A percentile compares a stretch with the other conserved stretches of the same genome.
Evolutionary conservation across 1,284 basidiomycete genomes (phyloP).

Genomic region (Sutorius eximius): DNA sequence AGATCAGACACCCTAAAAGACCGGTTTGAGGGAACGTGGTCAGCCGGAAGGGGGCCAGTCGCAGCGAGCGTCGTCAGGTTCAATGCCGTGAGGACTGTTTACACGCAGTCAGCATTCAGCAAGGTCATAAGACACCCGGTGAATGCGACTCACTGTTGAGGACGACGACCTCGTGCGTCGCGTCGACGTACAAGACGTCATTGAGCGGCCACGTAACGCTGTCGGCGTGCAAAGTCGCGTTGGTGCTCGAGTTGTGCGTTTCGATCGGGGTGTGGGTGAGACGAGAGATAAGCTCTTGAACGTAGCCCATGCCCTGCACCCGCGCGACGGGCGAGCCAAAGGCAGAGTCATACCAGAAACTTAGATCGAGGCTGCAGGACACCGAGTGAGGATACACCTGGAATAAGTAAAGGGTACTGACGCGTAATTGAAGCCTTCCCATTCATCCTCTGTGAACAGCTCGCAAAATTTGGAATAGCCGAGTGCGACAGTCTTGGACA

Average conservation of each 20-base stretch:
- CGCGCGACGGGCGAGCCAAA: slow-evolving; percentile 76
- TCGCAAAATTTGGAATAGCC: slow-evolving; percentile 90
- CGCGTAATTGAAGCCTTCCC: slow-evolving; percentile 86
- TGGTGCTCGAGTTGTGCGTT: slow-evolving; percentile 73
- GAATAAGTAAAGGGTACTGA: slow-evolving; percentile 36
- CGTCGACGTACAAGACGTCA: slow-evolving; percentile 82
- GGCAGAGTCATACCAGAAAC: slow-evolving; percentile 70
- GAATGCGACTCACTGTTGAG: slow-evolving; percentile 57
- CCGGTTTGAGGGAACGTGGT: slow-evolving; percentile 52
- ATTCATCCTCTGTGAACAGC: slow-evolving; percentile 87
- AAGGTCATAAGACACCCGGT: neutral
- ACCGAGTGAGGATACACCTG: neutral
- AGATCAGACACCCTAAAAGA: slow-evolving; percentile 32
- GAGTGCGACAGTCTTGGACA: slow-evolving; percentile 75
- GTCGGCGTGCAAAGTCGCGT: slow-evolving; percentile 73
- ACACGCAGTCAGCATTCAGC: neutral
- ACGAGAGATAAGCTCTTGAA: slow-evolving; percentile 80
- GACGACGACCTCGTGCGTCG: slow-evolving; percentile 83
- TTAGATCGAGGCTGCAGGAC: slow-evolving; percentile 13
- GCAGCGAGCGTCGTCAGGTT: slow-evolving; percentile 57
- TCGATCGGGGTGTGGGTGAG: slow-evolving; percentile 74
- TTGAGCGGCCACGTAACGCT: slow-evolving; percentile 76
- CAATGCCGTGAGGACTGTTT: slow-evolving; percentile 51
- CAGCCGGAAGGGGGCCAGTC: slow-evolving; percentile 51
- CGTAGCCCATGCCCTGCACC: slow-evolving; percentile 82